Evolutionary conservation across 176 grass and related monocot species (phyloP), one percentile per base, ranked within the genome.

Genomic region (Dactylis glomerata): DNA sequence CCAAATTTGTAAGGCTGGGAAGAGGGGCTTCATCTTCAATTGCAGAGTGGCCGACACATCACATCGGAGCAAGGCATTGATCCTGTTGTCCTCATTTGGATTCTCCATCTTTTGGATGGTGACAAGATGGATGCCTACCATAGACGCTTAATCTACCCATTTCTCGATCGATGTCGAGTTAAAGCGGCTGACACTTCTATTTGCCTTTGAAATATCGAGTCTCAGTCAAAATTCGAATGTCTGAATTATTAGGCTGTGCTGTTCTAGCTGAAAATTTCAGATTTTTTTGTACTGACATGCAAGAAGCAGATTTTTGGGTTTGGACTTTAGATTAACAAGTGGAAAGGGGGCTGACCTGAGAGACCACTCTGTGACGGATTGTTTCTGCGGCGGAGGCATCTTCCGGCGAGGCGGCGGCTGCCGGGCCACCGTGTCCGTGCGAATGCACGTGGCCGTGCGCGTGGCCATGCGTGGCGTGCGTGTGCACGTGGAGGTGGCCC

Each of bases 381-480:
- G 77, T 81, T 16, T 52, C 83, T 22, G 92, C 84, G 81, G 83
- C 80, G 37, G 89, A 67, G 38, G 79, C 87, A 16, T 89, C 94
- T 68, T 90, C 91, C 16, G 86, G 84, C 81, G 77, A 68, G 22
- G 3, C 41, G 32, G n/a, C 75, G 7, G 73, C 78, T 2, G 30
- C 11, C 19, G 34, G 19, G 2, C 31, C 70, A 20, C 82, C 87
- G 46, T 85, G 81, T 0, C 70, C 67, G 54, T 77, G 71, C 57
- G 57, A 61, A 14, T 61, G 57, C 5, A 10, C 77, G 34, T 90
- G 78, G 12, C 88, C 83, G 34, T 42, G 68, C 11, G 68, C 40
- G 76, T 93, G 94, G 2, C 91, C 94, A 24, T 95, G 85, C 45
- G 89, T 86, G 0, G 88, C 88, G 73, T 89, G 86, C 57, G 77